Base-by-base conservation (phyloP, 1,139 yeast genomes). In the Scheffersomyces parashehatae region DNA sequence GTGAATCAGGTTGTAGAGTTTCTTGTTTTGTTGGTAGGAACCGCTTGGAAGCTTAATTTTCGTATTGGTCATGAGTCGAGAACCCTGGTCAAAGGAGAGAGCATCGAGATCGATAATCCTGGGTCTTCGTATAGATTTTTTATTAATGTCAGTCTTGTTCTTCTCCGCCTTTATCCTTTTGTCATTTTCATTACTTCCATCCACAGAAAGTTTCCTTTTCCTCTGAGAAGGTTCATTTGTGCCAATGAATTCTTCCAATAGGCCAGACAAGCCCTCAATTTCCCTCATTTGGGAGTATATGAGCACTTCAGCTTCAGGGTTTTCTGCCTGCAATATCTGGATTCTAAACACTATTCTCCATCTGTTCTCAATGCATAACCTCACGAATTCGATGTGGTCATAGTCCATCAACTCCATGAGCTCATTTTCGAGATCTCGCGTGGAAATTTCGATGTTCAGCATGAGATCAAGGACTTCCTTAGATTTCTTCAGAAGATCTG, bases 1-100 rank as follows among this genome's bases (percentile, higher is more conserved):
- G 48, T 85, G 89, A 38, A 90, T 87, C 54, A 88, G 93, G 61
- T 93, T 98, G 62, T 93, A 93, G 4, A 79, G 68, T 48, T 81
- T 82, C 50, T 83, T 84, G 11, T 81, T 79, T 49, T 86, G 82
- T 59, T 87, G 91, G 58, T 80, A 87, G 0, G 98, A 85, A 1
- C 96, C 96, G 46, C 79, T 78, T 0, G 99, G 98, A 12, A 93
- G 75, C 43, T 76, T 76, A 13, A 93, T 81, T 50, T 83, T 85
- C 2, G 84, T 67, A 2, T 77, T 74, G 1, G 91, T 77, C 80
- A 86, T 77, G 8, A 85, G 65, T 53, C 81, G 88, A 0, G 86
- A 74, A 0, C 93, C 91, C 58, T 86, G 85, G 36, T 85, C 88
- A 55, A 89, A 86, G 0, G 73, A 73, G 10, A 87, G 64, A 10